These are phyloP conservation scores for Grammothele lineata DNA, from an alignment of 768 basidiomycete genomes.

Conservation along the genomic window DNA sequence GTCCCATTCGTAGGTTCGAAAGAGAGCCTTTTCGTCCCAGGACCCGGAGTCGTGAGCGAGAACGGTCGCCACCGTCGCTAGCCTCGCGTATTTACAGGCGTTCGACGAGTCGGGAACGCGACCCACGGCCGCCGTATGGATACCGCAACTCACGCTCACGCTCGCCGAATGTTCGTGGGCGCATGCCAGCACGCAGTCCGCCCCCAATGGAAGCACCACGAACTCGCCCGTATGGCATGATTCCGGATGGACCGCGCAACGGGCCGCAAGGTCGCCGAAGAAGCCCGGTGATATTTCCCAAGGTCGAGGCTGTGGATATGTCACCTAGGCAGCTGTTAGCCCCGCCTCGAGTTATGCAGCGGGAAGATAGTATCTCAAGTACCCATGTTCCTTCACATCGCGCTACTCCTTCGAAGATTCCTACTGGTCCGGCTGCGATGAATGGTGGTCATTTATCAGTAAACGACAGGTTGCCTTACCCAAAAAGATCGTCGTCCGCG, in stretches of 20 bases:
- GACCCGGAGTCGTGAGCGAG: slow-evolving; percentile 5
- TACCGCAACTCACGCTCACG: slow-evolving; percentile 11
- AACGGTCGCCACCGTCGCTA: background rate
- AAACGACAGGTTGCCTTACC: no score
- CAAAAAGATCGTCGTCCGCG: no score
- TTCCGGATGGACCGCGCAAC: slow-evolving; percentile 4
- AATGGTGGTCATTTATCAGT: no score
- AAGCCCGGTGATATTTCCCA: slow-evolving; percentile 3
- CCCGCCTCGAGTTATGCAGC: background rate
- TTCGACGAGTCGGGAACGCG: slow-evolving; percentile 8
- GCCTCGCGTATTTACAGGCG: slow-evolving; percentile 6
- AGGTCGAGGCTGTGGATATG: slow-evolving; percentile 4
- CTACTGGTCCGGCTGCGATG: background rate
- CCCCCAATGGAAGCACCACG: no score
- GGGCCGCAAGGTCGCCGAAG: background rate
- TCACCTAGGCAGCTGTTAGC: slow-evolving; percentile 3
- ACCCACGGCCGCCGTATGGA: background rate
- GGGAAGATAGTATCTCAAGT: slow-evolving; percentile 9
- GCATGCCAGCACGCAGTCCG: no score
- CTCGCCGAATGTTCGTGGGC: slow-evolving; percentile 3
- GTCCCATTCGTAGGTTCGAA: background rate
- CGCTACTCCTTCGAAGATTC: background rate
- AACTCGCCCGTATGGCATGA: background rate
- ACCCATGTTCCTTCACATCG: slow-evolving; percentile 3
- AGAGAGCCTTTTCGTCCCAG: background rate